These are phyloP conservation scores for Penicillium longicatenatum DNA, from an alignment of 495 filamentous ascomycete genomes.

Conservation along the genomic window DNA sequence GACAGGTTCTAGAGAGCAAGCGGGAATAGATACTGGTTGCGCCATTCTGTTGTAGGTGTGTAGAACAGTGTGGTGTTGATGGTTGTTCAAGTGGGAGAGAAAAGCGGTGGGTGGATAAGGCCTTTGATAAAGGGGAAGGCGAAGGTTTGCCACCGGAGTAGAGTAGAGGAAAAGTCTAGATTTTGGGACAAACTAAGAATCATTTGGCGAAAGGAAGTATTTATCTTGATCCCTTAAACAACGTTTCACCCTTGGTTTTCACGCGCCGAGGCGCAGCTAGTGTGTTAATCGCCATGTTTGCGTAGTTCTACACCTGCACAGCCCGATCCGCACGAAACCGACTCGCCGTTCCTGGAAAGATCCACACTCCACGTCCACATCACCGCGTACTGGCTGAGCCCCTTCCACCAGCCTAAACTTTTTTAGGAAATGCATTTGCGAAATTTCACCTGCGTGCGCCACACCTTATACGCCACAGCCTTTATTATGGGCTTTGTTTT, in stretches of 20 bases:
- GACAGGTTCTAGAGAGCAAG: background rate
- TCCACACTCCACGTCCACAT: constrained; percentile 10
- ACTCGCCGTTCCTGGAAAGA: constrained; percentile 13
- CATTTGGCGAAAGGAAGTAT: background rate
- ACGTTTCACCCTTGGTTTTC: background rate
- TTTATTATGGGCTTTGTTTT: constrained; percentile 4
- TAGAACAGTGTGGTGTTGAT: background rate
- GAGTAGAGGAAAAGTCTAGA: constrained; percentile 9
- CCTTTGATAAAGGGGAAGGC: background rate
- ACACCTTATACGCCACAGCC: constrained; percentile 12
- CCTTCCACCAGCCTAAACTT: background rate
- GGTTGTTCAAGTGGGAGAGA: background rate
- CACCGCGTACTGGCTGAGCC: constrained; percentile 4
- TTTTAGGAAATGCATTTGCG: background rate
- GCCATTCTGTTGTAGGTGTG: background rate
- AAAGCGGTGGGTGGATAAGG: constrained; percentile 7
- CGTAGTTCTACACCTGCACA: constrained; percentile 4
- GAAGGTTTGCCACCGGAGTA: constrained; percentile 5
- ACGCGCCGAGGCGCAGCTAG: constrained; percentile 6
- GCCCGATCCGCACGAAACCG: constrained; percentile 6
- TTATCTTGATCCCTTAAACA: background rate
- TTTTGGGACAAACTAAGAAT: background rate
- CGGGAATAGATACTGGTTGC: background rate
- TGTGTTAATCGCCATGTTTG: background rate
- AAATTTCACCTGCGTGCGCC: background rate